Base-by-base conservation (phyloP, 2,329 filamentous ascomycete genomes). In the Dryadomyces sulphureus region DNA sequence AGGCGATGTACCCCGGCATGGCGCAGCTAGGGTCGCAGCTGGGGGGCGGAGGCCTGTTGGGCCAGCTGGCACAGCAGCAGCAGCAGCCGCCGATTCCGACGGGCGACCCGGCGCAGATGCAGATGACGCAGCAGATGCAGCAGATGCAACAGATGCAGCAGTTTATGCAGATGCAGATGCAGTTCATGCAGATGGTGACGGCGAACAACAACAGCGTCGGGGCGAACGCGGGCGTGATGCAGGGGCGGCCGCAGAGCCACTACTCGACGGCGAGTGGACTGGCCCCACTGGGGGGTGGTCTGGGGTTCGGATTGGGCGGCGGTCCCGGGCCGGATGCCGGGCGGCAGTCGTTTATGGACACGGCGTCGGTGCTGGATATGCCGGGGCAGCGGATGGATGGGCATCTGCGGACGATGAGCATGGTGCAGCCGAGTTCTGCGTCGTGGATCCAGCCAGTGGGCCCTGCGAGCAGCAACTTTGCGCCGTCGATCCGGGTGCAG, bases 111-210 rank as follows among this genome's bases (percentile, higher is more conserved):
- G 79, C 80, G 24, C 84, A 90, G 55, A 72, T 89, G 38, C 80
- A 89, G 54, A 82, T 92, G 72, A 81, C 76, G 7, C 81, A 87
- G 57, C 83, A 89, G 57, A 89, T 90, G 84, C 74, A 77, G 47
- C 81, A 86, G 56, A 88, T 90, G 64, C 88, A 90, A 83, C 82
- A 88, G 59, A 87, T 92, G 81, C 74, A 77, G 47, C 81, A 86
- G 56, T 88, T 90, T 64, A 88, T 90, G 83, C 82, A 88, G 59
- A 87, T 92, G 81, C 87, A 94, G 60, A 89, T 93, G 82, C 84
- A 93, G 59, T 88, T 88, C 64, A 90, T 93, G 82, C 83, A 89
- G 56, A 82, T 87, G 77, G 84, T 86, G 73, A 69, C 70, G 12
- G 66, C 70, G 12, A 66, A 65, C 50, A 52, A 50, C 49, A 36